Evolutionary conservation across 2,329 filamentous ascomycete genomes (phyloP).

Genomic region (Calonectria leucothoes): DNA sequence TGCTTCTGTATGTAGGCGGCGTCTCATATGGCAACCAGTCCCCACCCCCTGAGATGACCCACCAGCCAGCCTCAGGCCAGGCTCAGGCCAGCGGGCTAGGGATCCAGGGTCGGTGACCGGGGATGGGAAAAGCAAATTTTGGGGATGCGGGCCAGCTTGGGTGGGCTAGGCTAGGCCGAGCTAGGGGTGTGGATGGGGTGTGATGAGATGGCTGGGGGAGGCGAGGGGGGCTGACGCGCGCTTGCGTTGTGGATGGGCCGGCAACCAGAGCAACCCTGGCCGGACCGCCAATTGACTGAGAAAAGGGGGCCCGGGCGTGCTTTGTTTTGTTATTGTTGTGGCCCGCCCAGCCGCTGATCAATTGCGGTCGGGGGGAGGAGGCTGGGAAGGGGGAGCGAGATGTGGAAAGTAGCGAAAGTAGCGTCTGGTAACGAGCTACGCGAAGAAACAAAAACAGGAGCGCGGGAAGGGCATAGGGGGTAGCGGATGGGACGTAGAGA

Average conservation of each 20-base stretch:
- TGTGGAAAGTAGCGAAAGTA: background rate
- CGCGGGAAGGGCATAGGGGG: background rate
- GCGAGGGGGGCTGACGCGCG: conserved; percentile 33
- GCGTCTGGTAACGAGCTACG: background rate
- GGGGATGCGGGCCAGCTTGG: conserved; percentile 33
- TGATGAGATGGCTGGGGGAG: conserved; percentile 37
- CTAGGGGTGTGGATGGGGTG: conserved; percentile 33
- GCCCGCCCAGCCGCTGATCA: conserved; percentile 26
- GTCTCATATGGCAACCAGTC: conserved; percentile 46
- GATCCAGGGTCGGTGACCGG: conserved; percentile 30
- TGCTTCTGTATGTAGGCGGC: conserved; percentile 44
- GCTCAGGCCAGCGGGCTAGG: conserved; percentile 40
- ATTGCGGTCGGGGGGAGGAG: conserved; percentile 11
- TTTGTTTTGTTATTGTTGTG: conserved; percentile 27
- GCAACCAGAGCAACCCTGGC: conserved; percentile 28
- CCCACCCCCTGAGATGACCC: conserved; percentile 40
- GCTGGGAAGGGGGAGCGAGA: background rate
- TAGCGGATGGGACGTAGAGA: conserved; percentile 22
- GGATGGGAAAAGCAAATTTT: conserved; percentile 40
- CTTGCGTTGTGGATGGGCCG: conserved; percentile 36
- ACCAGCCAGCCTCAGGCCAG: conserved; percentile 36
- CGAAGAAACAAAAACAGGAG: background rate
- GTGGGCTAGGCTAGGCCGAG: conserved; percentile 35
- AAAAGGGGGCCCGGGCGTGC: conserved; percentile 16
- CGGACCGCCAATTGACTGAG: conserved; percentile 30